A percentile compares a stretch with the other conserved stretches of the same genome.
Evolutionary conservation across 2,329 filamentous ascomycete species (phyloP).

Genomic region (Aspergillus spinulosporus): DNA sequence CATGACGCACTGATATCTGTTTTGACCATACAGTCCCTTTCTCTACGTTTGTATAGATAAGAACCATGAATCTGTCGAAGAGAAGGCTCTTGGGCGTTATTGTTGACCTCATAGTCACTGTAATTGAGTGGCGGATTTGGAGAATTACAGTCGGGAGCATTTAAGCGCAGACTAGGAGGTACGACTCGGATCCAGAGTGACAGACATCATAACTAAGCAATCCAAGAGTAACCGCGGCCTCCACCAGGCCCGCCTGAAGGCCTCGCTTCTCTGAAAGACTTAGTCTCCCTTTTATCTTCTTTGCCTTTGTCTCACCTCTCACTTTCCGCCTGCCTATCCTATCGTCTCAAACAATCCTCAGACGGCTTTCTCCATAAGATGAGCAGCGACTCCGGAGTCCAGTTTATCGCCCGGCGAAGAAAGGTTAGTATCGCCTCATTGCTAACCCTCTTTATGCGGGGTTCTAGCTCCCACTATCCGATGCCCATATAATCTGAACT

Average conservation of each 20-base stretch:
- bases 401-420: constrained; percentile 40
- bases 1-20: neutral
- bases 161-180: constrained; percentile 1
- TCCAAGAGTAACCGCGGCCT: constrained; percentile 16
- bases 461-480: constrained; percentile 13
- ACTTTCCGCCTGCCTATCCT: constrained; percentile 4
- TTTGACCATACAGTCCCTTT: neutral
- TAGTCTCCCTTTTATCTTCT: constrained; percentile 5
- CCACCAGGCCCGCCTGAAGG: constrained; percentile 18
- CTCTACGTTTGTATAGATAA: neutral
- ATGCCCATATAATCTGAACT: neutral
- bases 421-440: constrained; percentile 35
- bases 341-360: neutral
- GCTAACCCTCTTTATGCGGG: constrained; percentile 22
- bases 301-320: constrained; percentile 12
- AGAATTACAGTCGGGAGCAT: neutral
- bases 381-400: constrained; percentile 39
- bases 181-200: constrained; percentile 16
- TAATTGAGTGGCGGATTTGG: neutral
- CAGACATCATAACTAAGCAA: constrained; percentile 18
- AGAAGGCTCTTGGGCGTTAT: neutral
- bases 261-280: neutral
- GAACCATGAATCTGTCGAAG: neutral
- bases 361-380: constrained; percentile 23
- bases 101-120: neutral